These are phyloP conservation scores for Ustilago hordei DNA, from an alignment of 1,284 basidiomycete species.

Conservation along the genomic window DNA sequence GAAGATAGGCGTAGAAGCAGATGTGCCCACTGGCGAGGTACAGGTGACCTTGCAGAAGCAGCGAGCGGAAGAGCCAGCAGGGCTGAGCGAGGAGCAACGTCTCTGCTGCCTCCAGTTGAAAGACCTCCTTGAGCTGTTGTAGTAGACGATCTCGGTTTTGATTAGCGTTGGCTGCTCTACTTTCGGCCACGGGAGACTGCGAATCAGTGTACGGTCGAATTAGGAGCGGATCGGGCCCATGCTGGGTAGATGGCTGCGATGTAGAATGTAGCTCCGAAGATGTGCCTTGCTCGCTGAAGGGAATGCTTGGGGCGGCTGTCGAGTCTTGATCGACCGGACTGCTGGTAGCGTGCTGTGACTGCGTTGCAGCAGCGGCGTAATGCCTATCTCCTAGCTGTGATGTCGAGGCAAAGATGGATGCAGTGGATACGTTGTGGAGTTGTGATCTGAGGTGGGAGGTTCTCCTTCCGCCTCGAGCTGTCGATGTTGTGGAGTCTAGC, in stretches of 20 bases:
- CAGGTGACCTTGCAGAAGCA: conserved; percentile 91
- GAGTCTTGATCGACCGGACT: conserved; percentile 12
- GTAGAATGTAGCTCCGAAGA: conserved; percentile 3
- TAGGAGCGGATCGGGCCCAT: conserved; percentile 16
- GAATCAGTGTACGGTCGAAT: conserved; percentile 29
- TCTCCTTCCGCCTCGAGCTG: conserved; percentile 5
- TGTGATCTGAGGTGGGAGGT: conserved; percentile 26
- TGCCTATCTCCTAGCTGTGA: neutral
- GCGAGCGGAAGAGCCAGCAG: conserved; percentile 67
- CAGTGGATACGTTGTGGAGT: conserved; percentile 23
- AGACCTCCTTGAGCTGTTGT: conserved; percentile 44
- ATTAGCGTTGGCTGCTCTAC: neutral
- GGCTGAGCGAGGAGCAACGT: conserved; percentile 42
- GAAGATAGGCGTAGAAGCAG: conserved; percentile 95
- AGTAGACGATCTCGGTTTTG: conserved; percentile 33
- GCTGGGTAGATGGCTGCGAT: neutral
- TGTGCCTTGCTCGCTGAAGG: neutral
- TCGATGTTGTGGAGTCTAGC: conserved; percentile 10
- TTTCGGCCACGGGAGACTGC: neutral
- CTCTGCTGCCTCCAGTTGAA: conserved; percentile 46
- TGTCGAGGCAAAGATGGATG: conserved; percentile 18
- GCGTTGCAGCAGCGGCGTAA: neutral
- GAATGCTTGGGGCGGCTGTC: neutral
- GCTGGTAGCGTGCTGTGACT: neutral
- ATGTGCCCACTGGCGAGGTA: conserved; percentile 91